Evolutionary conservation across 495 filamentous ascomycete species (phyloP).

Genomic region (Chlorociboria aeruginascens): DNA sequence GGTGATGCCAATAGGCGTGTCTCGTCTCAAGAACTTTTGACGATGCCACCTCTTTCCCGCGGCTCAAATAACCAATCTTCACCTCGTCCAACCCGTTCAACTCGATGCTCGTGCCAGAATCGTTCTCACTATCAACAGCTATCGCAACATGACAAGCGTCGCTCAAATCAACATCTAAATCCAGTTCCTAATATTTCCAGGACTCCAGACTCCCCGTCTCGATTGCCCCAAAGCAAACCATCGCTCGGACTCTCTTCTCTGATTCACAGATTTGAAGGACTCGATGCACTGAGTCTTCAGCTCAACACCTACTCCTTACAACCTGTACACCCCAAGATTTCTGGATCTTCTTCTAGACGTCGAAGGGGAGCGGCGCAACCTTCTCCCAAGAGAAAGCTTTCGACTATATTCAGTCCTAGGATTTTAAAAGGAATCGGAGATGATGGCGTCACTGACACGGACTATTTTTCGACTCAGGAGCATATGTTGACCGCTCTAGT

Average conservation of each 20-base stretch:
- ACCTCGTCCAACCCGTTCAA: neutral
- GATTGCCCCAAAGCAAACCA: neutral
- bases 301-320: neutral
- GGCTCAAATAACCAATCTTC: neutral
- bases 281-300: constrained; percentile 21
- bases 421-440: neutral
- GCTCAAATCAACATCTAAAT: too few species aligned
- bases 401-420: constrained; percentile 4
- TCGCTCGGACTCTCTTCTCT: neutral
- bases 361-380: neutral
- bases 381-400: neutral
- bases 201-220: neutral
- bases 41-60: neutral
- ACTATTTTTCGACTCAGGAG: neutral
- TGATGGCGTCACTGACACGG: too few species aligned
- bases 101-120: too few species aligned
- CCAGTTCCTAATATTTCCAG: too few species aligned
- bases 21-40: too few species aligned
- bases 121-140: too few species aligned
- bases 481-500: neutral
- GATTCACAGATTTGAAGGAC: neutral
- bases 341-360: constrained; percentile 7
- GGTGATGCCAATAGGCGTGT: too few species aligned
- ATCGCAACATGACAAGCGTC: too few species aligned
- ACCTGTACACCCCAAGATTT: constrained; percentile 4